phyloP scores from a whole-genome alignment of 371 early-diverging fungal genomes.

The Chytridium lagenaria region DNA sequence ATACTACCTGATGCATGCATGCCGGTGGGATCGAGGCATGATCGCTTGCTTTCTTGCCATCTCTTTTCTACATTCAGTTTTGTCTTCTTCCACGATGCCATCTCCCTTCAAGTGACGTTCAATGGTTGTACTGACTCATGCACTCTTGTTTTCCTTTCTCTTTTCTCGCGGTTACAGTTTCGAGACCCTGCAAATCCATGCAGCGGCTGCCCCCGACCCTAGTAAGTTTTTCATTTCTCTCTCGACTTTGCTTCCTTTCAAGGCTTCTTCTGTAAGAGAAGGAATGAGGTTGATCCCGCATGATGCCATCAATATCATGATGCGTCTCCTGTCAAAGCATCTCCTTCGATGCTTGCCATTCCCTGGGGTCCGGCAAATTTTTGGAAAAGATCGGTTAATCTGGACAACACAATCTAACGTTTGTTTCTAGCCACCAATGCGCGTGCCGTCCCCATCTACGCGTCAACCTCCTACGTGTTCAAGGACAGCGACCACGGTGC shows the following conservation, averaged over 20 bases:
- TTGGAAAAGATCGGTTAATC: too few relatives aligned
- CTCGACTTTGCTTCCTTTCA: not conserved
- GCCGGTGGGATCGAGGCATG: not conserved
- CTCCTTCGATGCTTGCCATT: too few relatives aligned
- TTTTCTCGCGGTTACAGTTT: conserved; percentile 45
- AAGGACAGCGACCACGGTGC: conserved; percentile 79
- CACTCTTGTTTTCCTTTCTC: not conserved
- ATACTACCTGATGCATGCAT: not conserved
- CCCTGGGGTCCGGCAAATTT: too few relatives aligned
- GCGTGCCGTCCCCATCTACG: conserved; percentile 91
- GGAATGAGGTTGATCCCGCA: not conserved
- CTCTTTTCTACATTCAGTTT: not conserved
- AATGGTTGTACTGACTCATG: too few relatives aligned
- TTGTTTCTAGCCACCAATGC: conserved; percentile 69
- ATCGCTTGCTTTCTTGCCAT: too few relatives aligned
- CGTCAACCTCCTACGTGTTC: conserved; percentile 80
- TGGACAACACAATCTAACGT: too few relatives aligned
- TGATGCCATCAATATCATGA: not conserved
- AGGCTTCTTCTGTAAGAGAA: not conserved
- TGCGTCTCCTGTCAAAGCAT: too few relatives aligned
- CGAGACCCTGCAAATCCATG: conserved; percentile 92
- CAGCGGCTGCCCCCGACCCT: conserved; percentile 70
- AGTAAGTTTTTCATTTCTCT: conserved; percentile 21
- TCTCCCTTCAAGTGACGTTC: not conserved
- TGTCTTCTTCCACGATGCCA: not conserved